These are phyloP conservation scores for Sordariomycetes sp. DNA, from an alignment of 2,329 filamentous ascomycete species.

Conservation along the genomic window DNA sequence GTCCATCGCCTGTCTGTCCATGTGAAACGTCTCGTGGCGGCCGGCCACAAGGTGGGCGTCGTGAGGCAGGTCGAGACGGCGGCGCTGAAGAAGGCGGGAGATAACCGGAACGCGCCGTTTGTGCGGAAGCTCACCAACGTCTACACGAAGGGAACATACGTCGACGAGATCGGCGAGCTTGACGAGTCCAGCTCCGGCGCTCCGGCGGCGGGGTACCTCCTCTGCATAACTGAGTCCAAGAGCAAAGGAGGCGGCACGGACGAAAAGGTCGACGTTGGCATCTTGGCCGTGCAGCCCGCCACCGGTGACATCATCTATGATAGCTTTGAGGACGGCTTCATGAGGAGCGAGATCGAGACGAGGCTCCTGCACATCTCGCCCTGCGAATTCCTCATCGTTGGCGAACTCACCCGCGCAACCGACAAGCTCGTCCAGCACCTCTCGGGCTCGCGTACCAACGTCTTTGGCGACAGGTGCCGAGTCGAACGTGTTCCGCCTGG, in stretches of 20 bases:
- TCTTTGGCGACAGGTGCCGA: conserved; percentile 81
- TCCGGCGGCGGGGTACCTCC: conserved; percentile 67
- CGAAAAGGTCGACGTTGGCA: conserved; percentile 83
- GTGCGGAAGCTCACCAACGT: conserved; percentile 86
- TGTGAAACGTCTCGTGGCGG: conserved; percentile 80
- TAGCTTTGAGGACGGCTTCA: conserved; percentile 92
- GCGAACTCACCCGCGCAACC: conserved; percentile 76
- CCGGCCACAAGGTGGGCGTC: conserved; percentile 91
- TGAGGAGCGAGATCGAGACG: conserved; percentile 93
- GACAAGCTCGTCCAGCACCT: conserved; percentile 87
- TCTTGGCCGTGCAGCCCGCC: conserved; percentile 87
- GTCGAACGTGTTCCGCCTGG: conserved; percentile 62
- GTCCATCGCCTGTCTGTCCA: conserved; percentile 86
- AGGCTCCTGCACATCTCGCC: conserved; percentile 89
- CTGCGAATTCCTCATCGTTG: conserved; percentile 88
- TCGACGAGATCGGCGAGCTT: conserved; percentile 81
- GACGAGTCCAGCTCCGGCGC: conserved; percentile 38
- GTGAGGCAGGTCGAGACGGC: conserved; percentile 92
- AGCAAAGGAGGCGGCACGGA: conserved; percentile 71
- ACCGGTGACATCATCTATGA: conserved; percentile 96
- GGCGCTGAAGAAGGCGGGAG: conserved; percentile 85
- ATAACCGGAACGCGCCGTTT: conserved; percentile 89
- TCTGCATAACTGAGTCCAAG: conserved; percentile 83
- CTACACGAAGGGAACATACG: conserved; percentile 96
- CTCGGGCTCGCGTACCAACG: conserved; percentile 77